Evolutionary conservation across 345 rosid species (phyloP).

Genomic region (Salix suchowensis): DNA sequence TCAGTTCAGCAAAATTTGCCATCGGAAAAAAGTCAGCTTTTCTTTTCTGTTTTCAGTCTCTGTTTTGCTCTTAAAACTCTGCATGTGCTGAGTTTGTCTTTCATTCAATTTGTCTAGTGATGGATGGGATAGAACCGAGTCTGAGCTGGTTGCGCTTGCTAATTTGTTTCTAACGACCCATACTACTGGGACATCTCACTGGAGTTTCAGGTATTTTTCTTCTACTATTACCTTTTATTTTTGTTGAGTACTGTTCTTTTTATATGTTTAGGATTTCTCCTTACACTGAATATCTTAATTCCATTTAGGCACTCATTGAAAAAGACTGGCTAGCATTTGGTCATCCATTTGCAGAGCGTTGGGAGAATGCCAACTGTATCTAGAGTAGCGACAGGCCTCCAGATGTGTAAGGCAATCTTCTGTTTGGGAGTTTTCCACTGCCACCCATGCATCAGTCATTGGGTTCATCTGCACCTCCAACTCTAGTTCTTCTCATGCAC

Average conservation of each 20-base stretch:
- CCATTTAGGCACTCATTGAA: slow-evolving; percentile 77
- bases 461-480: slow-evolving; percentile 53
- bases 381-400: slow-evolving; percentile 42
- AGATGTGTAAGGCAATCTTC: slow-evolving; percentile 76
- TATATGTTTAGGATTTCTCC: slow-evolving; percentile 3
- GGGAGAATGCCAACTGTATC: slow-evolving; percentile 78
- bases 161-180: slow-evolving; percentile 90
- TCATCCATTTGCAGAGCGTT: slow-evolving; percentile 93
- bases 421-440: slow-evolving; percentile 61
- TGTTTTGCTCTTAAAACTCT: neutral
- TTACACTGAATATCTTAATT: slow-evolving; percentile 2
- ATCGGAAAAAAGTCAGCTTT: neutral
- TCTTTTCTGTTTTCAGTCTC: neutral
- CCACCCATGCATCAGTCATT: slow-evolving; percentile 70
- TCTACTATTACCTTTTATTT: neutral
- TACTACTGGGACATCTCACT: slow-evolving; percentile 78
- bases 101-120: slow-evolving; percentile 51
- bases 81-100: neutral
- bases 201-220: slow-evolving; percentile 85
- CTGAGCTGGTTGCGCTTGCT: slow-evolving; percentile 93
- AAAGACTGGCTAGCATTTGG: slow-evolving; percentile 99
- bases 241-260: neutral
- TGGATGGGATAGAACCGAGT: slow-evolving; percentile 99
- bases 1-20: neutral
- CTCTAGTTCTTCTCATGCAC: slow-evolving; percentile 71